Conservation (phyloP, 2,329 filamentous ascomycete species). For the Trichoderma arundinaceum region DNA sequence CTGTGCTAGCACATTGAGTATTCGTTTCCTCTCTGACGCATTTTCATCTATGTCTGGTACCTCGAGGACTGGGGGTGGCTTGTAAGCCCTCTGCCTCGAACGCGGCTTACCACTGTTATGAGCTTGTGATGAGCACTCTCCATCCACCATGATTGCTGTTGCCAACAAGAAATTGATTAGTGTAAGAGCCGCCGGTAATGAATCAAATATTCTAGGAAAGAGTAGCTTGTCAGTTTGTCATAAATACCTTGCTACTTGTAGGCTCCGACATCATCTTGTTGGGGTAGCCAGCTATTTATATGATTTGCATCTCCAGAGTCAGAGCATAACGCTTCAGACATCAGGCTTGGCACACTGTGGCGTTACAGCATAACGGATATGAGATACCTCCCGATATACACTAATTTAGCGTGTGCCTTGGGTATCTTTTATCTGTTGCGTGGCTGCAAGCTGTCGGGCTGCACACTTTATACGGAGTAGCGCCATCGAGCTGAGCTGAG, state of each 20-base stretch:
- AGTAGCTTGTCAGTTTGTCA: neutral
- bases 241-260: neutral
- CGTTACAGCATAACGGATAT: conserved; percentile 11
- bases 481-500: neutral
- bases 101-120: conserved; percentile 37
- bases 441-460: neutral
- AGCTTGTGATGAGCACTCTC: neutral
- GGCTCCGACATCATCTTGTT: neutral
- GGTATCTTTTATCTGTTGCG: neutral
- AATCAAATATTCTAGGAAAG: neutral
- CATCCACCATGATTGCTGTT: neutral
- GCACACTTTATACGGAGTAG: neutral
- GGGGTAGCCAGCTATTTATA: neutral
- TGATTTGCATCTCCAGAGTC: neutral
- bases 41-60: conserved; percentile 58
- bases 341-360: neutral
- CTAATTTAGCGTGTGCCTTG: neutral
- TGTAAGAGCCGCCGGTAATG: too few relatives aligned
- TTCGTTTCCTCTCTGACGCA: conserved; percentile 58
- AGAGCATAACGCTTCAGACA: conserved; percentile 18
- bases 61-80: conserved; percentile 48
- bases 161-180: neutral
- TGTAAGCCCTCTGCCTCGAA: conserved; percentile 50
- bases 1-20: conserved; percentile 61
- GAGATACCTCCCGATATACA: neutral